phyloP scores from a whole-genome alignment of 176 grass and related monocot species.

The Carex scoparia region DNA sequence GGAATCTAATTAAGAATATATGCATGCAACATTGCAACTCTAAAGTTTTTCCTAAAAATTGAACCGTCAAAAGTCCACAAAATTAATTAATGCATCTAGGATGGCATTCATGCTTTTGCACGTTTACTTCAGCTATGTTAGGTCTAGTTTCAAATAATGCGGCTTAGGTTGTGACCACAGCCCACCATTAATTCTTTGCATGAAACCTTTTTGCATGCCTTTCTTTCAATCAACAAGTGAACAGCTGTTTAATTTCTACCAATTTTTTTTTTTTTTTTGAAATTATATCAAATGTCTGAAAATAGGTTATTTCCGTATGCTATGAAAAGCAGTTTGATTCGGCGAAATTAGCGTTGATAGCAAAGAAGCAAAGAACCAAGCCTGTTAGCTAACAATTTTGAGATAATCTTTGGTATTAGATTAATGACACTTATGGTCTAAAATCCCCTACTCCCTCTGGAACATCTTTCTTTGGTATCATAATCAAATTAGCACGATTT shows the following conservation, averaged over 20 bases:
- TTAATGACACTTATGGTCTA: no score
- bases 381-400: no score
- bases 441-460: no score
- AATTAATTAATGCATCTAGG: not conserved
- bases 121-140: constrained; percentile 2
- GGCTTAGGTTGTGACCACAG: not conserved
- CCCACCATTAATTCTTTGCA: not conserved
- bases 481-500: no score
- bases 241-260: not conserved
- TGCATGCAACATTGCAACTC: not conserved
- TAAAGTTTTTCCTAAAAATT: not conserved
- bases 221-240: not conserved
- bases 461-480: no score
- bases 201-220: not conserved
- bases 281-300: no score
- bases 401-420: no score
- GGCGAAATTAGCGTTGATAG: no score
- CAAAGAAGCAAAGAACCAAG: no score
- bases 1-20: not conserved
- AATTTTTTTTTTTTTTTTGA: not conserved
- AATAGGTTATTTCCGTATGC: no score
- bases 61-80: not conserved
- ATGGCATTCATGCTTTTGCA: constrained; percentile 10
- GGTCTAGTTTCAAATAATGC: constrained; percentile 20
- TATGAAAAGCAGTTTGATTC: no score